phyloP scores from a whole-genome alignment of 2,329 filamentous ascomycete genomes.

The Trichoderma oligosporum region DNA sequence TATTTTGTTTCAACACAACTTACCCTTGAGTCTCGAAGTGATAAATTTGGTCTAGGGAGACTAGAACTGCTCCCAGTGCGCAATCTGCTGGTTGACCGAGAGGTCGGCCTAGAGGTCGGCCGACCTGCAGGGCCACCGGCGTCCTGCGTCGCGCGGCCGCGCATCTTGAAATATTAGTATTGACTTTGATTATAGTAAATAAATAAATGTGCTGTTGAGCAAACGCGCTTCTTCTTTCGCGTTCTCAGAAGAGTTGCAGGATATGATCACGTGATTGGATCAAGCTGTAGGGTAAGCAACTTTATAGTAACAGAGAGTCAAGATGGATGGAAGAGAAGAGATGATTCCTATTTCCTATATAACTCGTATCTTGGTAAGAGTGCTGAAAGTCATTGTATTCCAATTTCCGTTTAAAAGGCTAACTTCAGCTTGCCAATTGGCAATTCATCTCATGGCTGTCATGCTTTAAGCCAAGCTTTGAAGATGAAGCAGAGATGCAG shows the following conservation, averaged over 20 bases:
- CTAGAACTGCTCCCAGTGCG: constrained; percentile 35
- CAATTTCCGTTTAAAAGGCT: no score
- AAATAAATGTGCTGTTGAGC: not conserved
- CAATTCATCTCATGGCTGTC: no score
- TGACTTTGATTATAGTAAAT: not conserved
- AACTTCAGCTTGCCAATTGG: no score
- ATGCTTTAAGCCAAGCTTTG: no score
- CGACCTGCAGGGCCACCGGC: constrained; percentile 31
- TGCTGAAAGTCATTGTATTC: no score
- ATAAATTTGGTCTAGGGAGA: constrained; percentile 36
- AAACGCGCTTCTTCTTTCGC: constrained; percentile 13
- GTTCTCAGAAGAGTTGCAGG: not conserved
- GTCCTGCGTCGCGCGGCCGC: constrained; percentile 32
- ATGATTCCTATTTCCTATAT: no score
- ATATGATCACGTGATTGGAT: constrained; percentile 1
- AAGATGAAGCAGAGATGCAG: no score
- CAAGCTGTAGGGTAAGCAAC: not conserved
- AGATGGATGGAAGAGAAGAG: not conserved
- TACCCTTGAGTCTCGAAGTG: constrained; percentile 39
- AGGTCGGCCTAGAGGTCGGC: constrained; percentile 30
- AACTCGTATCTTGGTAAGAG: no score
- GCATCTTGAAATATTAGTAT: constrained; percentile 29
- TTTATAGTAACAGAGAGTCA: not conserved
- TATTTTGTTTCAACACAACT: no score
- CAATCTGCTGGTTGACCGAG: constrained; percentile 32